Conservation (phyloP, 1,284 basidiomycete species). For the Pseudozyma sp. region DNA sequence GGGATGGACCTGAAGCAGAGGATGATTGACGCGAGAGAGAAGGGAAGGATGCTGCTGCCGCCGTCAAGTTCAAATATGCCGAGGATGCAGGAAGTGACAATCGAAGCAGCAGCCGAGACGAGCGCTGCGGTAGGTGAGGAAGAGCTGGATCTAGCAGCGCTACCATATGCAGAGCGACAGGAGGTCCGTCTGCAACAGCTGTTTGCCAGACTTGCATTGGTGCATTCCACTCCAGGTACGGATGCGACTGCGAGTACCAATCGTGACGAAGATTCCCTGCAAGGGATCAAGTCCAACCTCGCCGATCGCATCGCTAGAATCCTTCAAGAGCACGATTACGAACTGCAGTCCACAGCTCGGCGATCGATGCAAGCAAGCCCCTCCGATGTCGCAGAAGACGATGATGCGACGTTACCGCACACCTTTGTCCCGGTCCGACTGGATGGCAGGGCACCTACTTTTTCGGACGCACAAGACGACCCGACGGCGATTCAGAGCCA, state of each 20-base stretch:
- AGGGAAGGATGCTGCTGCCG: slow-evolving; percentile 27
- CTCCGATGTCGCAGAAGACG: neutral
- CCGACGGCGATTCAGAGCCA: neutral
- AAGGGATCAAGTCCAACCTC: slow-evolving; percentile 36
- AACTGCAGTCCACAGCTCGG: slow-evolving; percentile 8
- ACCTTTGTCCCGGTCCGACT: slow-evolving; percentile 18
- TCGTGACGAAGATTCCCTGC: slow-evolving; percentile 14
- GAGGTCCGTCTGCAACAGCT: slow-evolving; percentile 42
- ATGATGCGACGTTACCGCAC: neutral
- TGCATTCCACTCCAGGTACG: slow-evolving; percentile 11
- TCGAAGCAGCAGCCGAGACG: neutral
- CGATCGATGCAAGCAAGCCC: neutral
- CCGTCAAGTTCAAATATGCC: slow-evolving; percentile 6
- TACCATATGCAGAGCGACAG: slow-evolving; percentile 39
- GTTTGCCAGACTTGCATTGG: slow-evolving; percentile 39
- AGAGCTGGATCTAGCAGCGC: slow-evolving; percentile 18
- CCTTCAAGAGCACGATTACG: slow-evolving; percentile 26
- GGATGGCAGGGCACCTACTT: slow-evolving; percentile 10
- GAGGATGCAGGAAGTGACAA: neutral
- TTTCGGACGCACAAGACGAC: neutral
- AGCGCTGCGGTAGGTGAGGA: neutral
- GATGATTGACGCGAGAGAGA: slow-evolving; percentile 41
- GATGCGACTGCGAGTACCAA: neutral
- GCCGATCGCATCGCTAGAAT: slow-evolving; percentile 40
- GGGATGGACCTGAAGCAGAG: slow-evolving; percentile 27